Evolutionary conservation across 202 grass and related monocot genomes (phyloP).

Genomic region (Carex arenaria): DNA sequence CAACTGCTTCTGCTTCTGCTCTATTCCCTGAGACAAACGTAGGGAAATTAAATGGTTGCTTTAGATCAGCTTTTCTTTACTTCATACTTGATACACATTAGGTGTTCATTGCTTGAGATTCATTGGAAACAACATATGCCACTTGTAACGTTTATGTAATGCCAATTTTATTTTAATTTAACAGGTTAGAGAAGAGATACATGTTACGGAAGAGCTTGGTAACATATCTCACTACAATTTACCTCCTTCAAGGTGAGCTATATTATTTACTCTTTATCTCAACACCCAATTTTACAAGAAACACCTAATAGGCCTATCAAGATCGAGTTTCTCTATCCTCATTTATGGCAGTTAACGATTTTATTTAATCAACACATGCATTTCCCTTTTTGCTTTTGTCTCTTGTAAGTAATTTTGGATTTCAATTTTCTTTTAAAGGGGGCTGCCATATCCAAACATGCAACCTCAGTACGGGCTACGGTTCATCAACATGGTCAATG

Average conservation of each 20-base stretch:
- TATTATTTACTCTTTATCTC: neutral
- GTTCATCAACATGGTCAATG: slow-evolving; percentile 17
- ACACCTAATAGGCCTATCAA: too few relatives aligned
- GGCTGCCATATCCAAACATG: slow-evolving; percentile 10
- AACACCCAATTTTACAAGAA: neutral
- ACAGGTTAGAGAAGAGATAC: too few relatives aligned
- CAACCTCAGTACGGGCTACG: slow-evolving; percentile 18
- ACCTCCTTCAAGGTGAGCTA: neutral
- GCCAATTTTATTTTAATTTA: too few relatives aligned
- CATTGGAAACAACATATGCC: too few relatives aligned
- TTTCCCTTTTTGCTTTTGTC: too few relatives aligned
- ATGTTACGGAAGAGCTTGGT: too few relatives aligned
- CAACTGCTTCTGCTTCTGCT: neutral
- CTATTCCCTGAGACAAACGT: neutral
- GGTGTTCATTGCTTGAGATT: neutral
- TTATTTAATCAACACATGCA: too few relatives aligned
- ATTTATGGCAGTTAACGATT: too few relatives aligned
- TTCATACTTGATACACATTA: neutral
- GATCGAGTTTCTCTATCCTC: too few relatives aligned
- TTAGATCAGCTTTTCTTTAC: neutral
- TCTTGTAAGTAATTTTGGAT: too few relatives aligned
- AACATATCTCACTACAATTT: neutral
- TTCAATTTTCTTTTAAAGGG: slow-evolving; percentile 12
- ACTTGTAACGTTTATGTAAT: too few relatives aligned
- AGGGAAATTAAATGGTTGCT: neutral